These are phyloP conservation scores for Orychophragmus violaceus DNA, from an alignment of 345 rosid genomes.

Conservation along the genomic window DNA sequence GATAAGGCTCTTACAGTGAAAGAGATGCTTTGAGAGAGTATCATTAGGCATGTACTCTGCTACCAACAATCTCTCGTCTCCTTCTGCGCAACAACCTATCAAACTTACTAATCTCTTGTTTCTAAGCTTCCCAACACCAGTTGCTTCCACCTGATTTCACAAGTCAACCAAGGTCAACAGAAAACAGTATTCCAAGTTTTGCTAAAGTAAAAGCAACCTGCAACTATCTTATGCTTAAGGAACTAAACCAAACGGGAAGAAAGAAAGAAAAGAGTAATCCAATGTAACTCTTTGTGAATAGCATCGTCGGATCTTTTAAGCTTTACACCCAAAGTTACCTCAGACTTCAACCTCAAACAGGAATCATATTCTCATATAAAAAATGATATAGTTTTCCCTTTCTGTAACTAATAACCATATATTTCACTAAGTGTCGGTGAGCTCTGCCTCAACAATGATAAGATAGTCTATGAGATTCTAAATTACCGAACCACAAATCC, in stretches of 20 bases:
- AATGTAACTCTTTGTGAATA: not conserved
- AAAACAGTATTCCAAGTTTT: not conserved
- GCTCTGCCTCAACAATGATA: not conserved
- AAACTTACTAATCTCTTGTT: constrained; percentile 84
- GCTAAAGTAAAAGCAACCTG: not conserved
- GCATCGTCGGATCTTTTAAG: not conserved
- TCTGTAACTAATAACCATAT: not conserved
- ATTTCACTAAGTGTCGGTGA: not conserved
- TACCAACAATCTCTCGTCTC: constrained; percentile 87
- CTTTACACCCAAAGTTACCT: not conserved
- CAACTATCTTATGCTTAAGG: not conserved
- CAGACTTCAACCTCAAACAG: not conserved
- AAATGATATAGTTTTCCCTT: not conserved
- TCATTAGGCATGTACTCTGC: constrained; percentile 95
- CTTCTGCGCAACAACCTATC: constrained; percentile 93
- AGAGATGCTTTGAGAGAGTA: constrained; percentile 94
- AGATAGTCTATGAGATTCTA: not conserved
- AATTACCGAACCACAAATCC: not conserved
- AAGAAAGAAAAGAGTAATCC: not conserved
- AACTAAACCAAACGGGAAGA: not conserved
- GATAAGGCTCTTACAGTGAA: constrained; percentile 53
- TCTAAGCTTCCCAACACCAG: constrained; percentile 81
- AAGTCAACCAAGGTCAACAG: constrained; percentile 22
- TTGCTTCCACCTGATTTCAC: constrained; percentile 63
- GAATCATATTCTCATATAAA: not conserved